Percentiles rank a stretch among this genome's conserved stretches.
Conservation (phyloP, 2,329 filamentous ascomycete genomes). For the Bretziella fagacearum region DNA sequence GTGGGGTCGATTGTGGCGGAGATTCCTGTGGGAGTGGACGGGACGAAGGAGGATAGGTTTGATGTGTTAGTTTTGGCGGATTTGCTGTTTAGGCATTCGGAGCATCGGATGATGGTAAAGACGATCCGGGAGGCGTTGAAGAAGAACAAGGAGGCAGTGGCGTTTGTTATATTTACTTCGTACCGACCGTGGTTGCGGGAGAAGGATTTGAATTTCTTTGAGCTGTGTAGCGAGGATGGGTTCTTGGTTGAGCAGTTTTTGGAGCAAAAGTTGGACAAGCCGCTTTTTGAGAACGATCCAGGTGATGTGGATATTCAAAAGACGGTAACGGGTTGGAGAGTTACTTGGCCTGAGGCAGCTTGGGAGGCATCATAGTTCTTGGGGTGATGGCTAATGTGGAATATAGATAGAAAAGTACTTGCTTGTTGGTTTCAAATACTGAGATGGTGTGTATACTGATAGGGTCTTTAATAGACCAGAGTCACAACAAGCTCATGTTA, state of each 20-base stretch:
- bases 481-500: no score
- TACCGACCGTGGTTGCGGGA: conserved; percentile 82
- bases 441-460: background rate
- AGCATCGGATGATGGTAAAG: conserved; percentile 61
- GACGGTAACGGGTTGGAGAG: conserved; percentile 64
- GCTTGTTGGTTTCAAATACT: background rate
- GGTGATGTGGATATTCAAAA: conserved; percentile 67
- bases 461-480: no score
- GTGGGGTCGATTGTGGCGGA: conserved; percentile 39
- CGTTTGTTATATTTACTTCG: conserved; percentile 84
- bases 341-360: conserved; percentile 42
- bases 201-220: conserved; percentile 77
- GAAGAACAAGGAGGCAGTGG: conserved; percentile 36
- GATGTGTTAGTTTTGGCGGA: conserved; percentile 78
- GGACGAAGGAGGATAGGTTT: conserved; percentile 31
- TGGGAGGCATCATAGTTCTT: background rate
- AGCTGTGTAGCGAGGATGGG: conserved; percentile 50
- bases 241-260: conserved; percentile 65
- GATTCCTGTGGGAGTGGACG: conserved; percentile 25
- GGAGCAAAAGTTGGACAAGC: conserved; percentile 66
- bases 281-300: conserved; percentile 77
- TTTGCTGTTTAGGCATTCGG: conserved; percentile 77
- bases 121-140: conserved; percentile 54
- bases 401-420: background rate
- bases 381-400: background rate